These are phyloP conservation scores for Cercospora canescens DNA, from an alignment of 2,329 filamentous ascomycete genomes.

Conservation along the genomic window DNA sequence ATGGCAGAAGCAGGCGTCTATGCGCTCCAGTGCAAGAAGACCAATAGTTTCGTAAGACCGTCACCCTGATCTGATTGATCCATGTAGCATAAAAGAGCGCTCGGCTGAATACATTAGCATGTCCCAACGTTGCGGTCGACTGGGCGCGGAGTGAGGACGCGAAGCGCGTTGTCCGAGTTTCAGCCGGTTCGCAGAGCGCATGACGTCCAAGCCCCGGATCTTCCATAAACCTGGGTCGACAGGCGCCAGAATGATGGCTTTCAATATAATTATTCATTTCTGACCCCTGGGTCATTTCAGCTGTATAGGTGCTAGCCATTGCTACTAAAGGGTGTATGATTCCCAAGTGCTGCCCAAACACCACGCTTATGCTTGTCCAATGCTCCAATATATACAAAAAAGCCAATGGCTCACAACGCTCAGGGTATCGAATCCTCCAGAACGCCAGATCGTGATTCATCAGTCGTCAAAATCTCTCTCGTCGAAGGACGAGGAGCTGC, in stretches of 20 bases:
- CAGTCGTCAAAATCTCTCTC: constrained; percentile 9
- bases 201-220: neutral
- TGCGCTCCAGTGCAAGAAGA: neutral
- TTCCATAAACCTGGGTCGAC: neutral
- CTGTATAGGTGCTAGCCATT: neutral
- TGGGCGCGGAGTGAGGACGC: neutral
- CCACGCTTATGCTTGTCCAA: neutral
- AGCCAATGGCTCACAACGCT: neutral
- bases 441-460: constrained; percentile 17
- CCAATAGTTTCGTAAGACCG: neutral
- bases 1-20: neutral
- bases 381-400: constrained; percentile 6
- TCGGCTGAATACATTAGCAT: neutral
- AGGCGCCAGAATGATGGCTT: neutral
- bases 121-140: neutral
- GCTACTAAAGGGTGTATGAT: neutral
- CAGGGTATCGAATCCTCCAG: constrained; percentile 4
- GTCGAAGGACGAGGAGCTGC: neutral
- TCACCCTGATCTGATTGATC: neutral
- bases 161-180: neutral
- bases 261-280: neutral
- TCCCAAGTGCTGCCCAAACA: neutral
- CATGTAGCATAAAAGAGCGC: neutral
- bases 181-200: neutral
- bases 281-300: neutral